Evolutionary conservation across 148 eudicot genomes (phyloP).

Genomic region (Polygonum aviculare): DNA sequence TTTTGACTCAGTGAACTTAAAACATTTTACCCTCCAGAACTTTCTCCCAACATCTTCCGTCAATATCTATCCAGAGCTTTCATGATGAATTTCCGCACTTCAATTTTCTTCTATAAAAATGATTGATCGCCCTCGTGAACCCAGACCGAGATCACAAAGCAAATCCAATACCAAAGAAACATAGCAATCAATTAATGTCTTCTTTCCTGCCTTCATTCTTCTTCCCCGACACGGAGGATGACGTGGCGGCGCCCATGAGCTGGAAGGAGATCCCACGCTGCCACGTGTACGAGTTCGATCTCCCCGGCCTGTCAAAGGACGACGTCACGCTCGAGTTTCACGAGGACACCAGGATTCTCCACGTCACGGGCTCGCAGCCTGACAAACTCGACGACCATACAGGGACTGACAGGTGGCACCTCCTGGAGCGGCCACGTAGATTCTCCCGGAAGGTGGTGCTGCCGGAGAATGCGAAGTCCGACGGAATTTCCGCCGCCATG

Average conservation of each 20-base stretch:
- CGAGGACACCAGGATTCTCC: not conserved
- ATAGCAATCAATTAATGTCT: not conserved
- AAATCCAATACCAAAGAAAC: not conserved
- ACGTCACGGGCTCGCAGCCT: not conserved
- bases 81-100: not conserved
- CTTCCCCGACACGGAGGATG: not conserved
- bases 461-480: not conserved
- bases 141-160: not conserved
- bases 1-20: not conserved
- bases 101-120: not conserved
- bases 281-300: conserved; percentile 27
- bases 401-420: not conserved
- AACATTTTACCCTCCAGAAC: not conserved
- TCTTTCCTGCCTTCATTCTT: not conserved
- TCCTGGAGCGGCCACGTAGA: not conserved
- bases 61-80: not conserved
- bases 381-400: not conserved
- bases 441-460: not conserved
- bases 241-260: conserved; percentile 13
- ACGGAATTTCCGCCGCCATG: not conserved
- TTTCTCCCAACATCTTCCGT: not conserved
- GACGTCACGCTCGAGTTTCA: conserved; percentile 25
- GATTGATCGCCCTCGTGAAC: not conserved
- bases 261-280: conserved; percentile 16
- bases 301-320: conserved; percentile 26